Percentiles rank a stretch among this genome's conserved stretches.
phyloP scores from a whole-genome alignment of 768 basidiomycete species.

The Pleurotus tuber-regium region DNA sequence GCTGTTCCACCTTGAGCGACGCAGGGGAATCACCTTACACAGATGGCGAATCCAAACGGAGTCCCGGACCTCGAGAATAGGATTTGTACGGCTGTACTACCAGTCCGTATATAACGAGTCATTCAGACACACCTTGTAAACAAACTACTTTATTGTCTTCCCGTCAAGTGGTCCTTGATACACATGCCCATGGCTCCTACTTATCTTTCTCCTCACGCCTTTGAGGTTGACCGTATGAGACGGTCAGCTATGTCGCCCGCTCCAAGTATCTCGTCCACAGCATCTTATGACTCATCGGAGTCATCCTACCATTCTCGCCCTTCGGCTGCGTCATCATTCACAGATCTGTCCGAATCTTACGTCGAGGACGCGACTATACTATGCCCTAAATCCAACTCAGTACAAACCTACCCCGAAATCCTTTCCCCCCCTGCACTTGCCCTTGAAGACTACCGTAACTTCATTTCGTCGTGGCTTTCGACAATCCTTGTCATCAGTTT shows the following conservation, averaged over 20 bases:
- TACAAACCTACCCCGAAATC: not conserved
- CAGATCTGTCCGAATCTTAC: not conserved
- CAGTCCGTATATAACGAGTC: too few species aligned
- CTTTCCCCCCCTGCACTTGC: not conserved
- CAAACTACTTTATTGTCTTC: too few species aligned
- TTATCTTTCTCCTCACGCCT: too few species aligned
- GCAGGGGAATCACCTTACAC: too few species aligned
- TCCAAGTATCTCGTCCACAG: not conserved
- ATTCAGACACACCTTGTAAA: too few species aligned
- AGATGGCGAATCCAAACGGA: too few species aligned
- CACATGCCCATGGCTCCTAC: too few species aligned
- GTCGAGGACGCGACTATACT: not conserved
- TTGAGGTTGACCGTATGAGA: not conserved
- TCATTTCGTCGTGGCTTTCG: not conserved
- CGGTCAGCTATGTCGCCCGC: not conserved
- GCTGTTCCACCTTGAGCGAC: too few species aligned
- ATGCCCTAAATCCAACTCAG: not conserved
- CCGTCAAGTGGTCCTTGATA: too few species aligned
- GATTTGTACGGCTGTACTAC: too few species aligned
- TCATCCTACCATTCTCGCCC: not conserved
- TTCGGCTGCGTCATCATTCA: not conserved
- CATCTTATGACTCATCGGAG: not conserved
- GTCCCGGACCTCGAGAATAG: too few species aligned
- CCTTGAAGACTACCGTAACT: not conserved
- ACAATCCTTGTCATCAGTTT: not conserved